phyloP scores from a whole-genome alignment of 305 asterid species.

The Rubia balearica region DNA sequence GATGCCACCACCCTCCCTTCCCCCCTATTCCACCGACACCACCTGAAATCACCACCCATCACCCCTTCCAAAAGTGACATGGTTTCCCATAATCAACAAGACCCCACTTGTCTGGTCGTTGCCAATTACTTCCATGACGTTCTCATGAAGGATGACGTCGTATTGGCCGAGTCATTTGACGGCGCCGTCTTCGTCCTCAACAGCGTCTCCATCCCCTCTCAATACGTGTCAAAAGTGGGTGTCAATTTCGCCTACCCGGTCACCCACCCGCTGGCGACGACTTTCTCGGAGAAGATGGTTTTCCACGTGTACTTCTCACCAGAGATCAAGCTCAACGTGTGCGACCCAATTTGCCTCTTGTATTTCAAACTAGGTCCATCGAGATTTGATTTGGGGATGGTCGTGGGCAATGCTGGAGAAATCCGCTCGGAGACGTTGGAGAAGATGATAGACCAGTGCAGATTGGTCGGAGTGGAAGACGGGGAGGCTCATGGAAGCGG shows the following conservation, averaged over 20 bases:
- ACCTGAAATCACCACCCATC: no score
- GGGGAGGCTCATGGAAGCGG: no score
- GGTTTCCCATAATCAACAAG: conserved; percentile 19
- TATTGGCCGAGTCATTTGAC: conserved; percentile 68
- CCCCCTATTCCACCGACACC: no score
- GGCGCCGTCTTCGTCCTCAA: conserved; percentile 89
- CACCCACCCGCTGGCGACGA: conserved; percentile 38
- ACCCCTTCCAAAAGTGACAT: not conserved
- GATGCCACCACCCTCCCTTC: no score
- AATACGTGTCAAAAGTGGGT: conserved; percentile 68
- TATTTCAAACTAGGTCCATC: conserved; percentile 42
- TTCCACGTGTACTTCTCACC: conserved; percentile 79
- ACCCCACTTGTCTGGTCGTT: conserved; percentile 50
- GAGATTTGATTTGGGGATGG: conserved; percentile 63
- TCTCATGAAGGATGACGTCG: conserved; percentile 56
- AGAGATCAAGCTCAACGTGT: conserved; percentile 28
- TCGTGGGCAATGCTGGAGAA: conserved; percentile 28
- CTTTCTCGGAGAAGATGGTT: conserved; percentile 50
- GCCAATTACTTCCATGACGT: conserved; percentile 95
- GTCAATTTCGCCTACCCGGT: conserved; percentile 60
- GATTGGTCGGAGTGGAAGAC: conserved; percentile 25
- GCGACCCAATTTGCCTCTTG: conserved; percentile 51
- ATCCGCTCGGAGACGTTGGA: conserved; percentile 55
- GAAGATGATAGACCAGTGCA: conserved; percentile 60
- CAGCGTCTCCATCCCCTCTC: conserved; percentile 45